Base-by-base conservation (phyloP, 306 rosid genomes). In the Pterocarpus macrocarpus region DNA sequence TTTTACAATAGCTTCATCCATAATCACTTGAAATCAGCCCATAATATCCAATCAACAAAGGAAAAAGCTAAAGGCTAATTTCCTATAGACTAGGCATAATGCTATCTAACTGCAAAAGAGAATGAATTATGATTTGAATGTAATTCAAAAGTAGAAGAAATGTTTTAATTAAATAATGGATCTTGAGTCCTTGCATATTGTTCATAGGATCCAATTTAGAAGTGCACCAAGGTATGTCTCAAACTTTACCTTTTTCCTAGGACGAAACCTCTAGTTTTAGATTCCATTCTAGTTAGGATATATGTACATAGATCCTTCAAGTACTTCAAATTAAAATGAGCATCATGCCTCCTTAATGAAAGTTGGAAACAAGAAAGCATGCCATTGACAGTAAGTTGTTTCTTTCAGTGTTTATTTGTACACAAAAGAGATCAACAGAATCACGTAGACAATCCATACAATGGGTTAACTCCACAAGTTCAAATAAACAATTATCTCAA, bases 1-100 rank as follows among this genome's bases (percentile, higher is more conserved):
- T 81, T 95, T 95, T 65, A 79, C 81, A 58, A 95, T 93, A n/a
- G 97, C 99, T 76, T 86, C 89, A 75, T 86, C 89, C 85, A 86
- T 84, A 80, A 92, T 92, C 85, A 94, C 98, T 97, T 94, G 97
- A 85, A 86, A 87, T 73, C 55, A 55, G 75, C 32, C 57, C 44
- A 82, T 28, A 65, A 82, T 61, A 53, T 65, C 17, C 72, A 38
- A 22, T 22, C 28, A 22, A 59, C 32, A 70, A 63, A 59, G 70
- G 52, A 78, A 75, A 38, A 52, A 56, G 44, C 45, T 2, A 35
- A 64, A 56, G 36, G 16, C 13, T 63, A 12, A 30, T 69, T 22
- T 56, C 67, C 47, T 45, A 70, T 32, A 72, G 55, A 71, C 8
- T 53, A 65, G 65, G 39, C 15, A 52, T 61, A 59, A 28, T 12